Base-by-base conservation (phyloP, 768 basidiomycete genomes). In the Lactarius hengduanensis region DNA sequence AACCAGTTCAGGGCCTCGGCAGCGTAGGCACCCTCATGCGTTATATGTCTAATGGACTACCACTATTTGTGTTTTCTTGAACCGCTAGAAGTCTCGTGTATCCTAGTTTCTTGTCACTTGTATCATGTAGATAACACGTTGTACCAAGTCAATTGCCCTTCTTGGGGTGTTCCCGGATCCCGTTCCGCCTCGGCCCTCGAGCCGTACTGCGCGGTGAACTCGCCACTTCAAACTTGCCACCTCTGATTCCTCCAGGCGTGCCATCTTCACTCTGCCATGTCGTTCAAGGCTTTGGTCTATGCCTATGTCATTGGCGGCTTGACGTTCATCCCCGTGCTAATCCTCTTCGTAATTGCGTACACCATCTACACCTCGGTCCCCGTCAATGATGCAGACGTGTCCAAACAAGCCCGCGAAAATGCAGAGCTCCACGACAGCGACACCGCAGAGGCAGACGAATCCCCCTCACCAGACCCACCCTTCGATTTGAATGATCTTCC, bases 241-340 rank as follows among this genome's bases (percentile, higher is more conserved):
- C 59, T 28, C 40, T 40, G n/a, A 36, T 54, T 26, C 30, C 26
- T 30, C 45, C 34, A 53, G 61, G 65, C 36, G 63, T 60, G 58
- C 32, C 58, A 36, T 63, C 62, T 69, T 62, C 36, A 50, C 56
- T 38, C 65, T 43, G 38, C 69, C 73, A 91, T 92, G 91, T 83
- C 83, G 64, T 73, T 92, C 71, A 87, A 83, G 73, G 84, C 89
- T 2, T 77, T 94, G 59, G 71, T 93, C 68, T 88, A 96, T 74
- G 90, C 90, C 40, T 97, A 97, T 77, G 78, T 97, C 66, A 80
- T 97, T 54, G 96, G 96, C 62, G 96, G 94, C 54, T 67, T 97
- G 69, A 96, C 96, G 2, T 91, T 96, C 76, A 79, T 97, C 63
- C 96, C 96, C 22, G 82, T 97, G 56, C 74, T 91, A 70, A 70